phyloP scores from a whole-genome alignment of 805 yeast genomes.

The Metschnikowia gruessii region DNA sequence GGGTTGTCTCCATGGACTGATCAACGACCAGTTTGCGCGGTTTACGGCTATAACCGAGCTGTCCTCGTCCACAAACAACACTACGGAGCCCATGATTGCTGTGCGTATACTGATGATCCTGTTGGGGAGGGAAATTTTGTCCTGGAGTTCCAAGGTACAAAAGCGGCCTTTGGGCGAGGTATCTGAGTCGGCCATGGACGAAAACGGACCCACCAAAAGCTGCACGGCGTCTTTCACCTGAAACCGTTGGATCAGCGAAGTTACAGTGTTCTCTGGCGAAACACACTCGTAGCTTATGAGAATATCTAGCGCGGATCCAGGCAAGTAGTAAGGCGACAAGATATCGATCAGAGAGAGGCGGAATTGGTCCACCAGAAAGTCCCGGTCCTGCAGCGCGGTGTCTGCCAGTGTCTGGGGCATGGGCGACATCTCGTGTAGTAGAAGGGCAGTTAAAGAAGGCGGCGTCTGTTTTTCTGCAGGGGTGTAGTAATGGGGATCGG shows the following conservation, averaged over 20 bases:
- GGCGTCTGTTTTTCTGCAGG: slow-evolving; percentile 42
- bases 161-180: slow-evolving; percentile 14
- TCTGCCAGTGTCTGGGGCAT: slow-evolving; percentile 5
- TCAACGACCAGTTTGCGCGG: slow-evolving; percentile 31
- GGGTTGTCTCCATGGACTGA: slow-evolving; percentile 1
- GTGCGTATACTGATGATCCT: slow-evolving; percentile 31
- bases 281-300: slow-evolving; percentile 38
- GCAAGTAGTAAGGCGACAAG: slow-evolving; percentile 44
- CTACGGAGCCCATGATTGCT: slow-evolving; percentile 37
- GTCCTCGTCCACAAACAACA: slow-evolving; percentile 39
- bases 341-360: slow-evolving; percentile 32
- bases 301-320: slow-evolving; percentile 45
- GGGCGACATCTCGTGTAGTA: slow-evolving; percentile 29
- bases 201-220: slow-evolving; percentile 30
- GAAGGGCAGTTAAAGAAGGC: slow-evolving; percentile 40
- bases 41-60: slow-evolving; percentile 49
- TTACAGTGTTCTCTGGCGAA: slow-evolving; percentile 14
- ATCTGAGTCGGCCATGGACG: slow-evolving; percentile 24
- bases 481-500: slow-evolving; percentile 49
- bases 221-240: slow-evolving; percentile 23
- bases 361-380: neutral
- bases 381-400: neutral
- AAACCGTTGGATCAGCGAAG: slow-evolving; percentile 30
- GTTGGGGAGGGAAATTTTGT: slow-evolving; percentile 27
- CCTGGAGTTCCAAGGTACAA: slow-evolving; percentile 24